phyloP scores from a whole-genome alignment of 805 yeast genomes.

The Pichia pseudocactophila region DNA sequence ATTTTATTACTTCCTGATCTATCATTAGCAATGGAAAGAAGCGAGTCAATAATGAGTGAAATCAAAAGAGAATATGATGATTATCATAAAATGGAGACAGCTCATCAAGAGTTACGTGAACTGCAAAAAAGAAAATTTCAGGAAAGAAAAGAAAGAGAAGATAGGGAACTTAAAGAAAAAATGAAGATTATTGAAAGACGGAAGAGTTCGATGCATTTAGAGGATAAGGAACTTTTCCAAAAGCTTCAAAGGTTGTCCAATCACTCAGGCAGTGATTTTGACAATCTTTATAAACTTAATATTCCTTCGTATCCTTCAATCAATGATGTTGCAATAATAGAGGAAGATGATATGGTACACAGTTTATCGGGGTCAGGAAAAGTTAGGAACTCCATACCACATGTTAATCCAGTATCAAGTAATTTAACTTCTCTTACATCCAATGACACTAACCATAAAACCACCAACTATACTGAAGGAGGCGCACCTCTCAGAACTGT shows the following conservation, averaged over 20 bases:
- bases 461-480: conserved; percentile 41
- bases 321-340: conserved; percentile 12
- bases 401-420: not conserved
- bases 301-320: conserved; percentile 16
- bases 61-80: conserved; percentile 20
- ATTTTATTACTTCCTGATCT: conserved; percentile 16
- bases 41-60: conserved; percentile 22
- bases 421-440: not conserved
- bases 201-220: conserved; percentile 12
- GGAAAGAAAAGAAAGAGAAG: conserved; percentile 15
- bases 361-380: not conserved
- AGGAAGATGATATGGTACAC: conserved; percentile 7
- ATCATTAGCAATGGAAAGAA: conserved; percentile 24
- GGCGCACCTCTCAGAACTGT: conserved; percentile 46
- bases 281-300: not conserved
- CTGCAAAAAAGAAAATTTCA: conserved; percentile 16
- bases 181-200: conserved; percentile 11
- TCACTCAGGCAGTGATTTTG: conserved; percentile 14
- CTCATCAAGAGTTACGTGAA: conserved; percentile 15
- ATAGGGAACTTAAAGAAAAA: conserved; percentile 4
- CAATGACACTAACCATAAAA: conserved; percentile 27
- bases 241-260: conserved; percentile 20
- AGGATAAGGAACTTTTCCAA: conserved; percentile 13
- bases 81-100: conserved; percentile 17
- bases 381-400: not conserved